These are phyloP conservation scores for Sordariomycetes sp. DNA, from an alignment of 2,329 filamentous ascomycete species.

Conservation along the genomic window DNA sequence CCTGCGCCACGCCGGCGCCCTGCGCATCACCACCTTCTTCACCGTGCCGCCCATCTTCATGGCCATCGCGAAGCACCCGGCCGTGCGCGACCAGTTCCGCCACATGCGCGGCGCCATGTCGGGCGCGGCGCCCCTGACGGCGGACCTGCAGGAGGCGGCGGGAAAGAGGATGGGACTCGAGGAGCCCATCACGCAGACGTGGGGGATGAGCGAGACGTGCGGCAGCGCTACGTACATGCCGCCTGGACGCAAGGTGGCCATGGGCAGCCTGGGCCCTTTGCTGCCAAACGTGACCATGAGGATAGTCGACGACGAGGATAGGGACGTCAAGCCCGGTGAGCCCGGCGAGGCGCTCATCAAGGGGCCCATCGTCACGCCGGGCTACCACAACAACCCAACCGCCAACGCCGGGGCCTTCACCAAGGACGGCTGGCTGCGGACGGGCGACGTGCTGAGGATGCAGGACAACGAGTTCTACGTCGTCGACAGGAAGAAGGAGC, in stretches of 20 bases:
- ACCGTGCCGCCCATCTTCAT: conserved; percentile 54
- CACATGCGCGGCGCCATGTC: conserved; percentile 34
- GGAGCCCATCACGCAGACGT: conserved; percentile 37
- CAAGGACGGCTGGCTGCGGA: conserved; percentile 58
- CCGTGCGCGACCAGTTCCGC: conserved; percentile 46
- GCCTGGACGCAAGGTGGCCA: conserved; percentile 26
- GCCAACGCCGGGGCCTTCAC: conserved; percentile 53
- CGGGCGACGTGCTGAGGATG: conserved; percentile 68
- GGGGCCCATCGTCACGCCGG: conserved; percentile 63
- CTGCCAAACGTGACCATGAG: conserved; percentile 18
- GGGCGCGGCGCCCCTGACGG: conserved; percentile 48
- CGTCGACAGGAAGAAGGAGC: conserved; percentile 71
- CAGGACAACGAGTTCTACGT: conserved; percentile 66
- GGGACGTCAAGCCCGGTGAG: conserved; percentile 26
- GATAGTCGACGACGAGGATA: conserved; percentile 28
- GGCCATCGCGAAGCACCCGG: conserved; percentile 45
- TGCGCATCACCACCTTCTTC: conserved; percentile 44
- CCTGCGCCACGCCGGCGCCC: conserved; percentile 38
- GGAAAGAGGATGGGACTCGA: conserved; percentile 36
- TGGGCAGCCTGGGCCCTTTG: conserved; percentile 31
- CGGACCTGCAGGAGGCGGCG: conserved; percentile 41
- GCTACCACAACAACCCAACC: conserved; percentile 60
- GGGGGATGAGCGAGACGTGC: conserved; percentile 49
- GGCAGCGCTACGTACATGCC: conserved; percentile 36
- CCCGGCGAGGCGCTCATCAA: conserved; percentile 58